These are phyloP conservation scores for Yamadazyma atlantica DNA, from an alignment of 1,139 yeast genomes.

Conservation along the genomic window DNA sequence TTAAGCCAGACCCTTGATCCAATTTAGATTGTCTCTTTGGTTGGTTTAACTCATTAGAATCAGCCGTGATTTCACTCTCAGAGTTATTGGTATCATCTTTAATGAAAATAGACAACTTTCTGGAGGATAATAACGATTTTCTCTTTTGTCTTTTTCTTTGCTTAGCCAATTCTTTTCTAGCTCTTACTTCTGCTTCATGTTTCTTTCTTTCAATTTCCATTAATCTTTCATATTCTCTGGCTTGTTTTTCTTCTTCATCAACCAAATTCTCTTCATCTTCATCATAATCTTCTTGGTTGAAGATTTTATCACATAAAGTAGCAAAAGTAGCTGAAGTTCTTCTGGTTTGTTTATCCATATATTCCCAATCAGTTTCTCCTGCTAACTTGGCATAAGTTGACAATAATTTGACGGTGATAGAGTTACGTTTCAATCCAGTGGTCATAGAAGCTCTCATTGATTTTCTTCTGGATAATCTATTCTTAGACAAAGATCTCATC, in stretches of 20 bases:
- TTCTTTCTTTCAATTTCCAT: conserved; percentile 52
- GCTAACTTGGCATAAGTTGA: conserved; percentile 72
- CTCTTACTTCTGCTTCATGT: conserved; percentile 47
- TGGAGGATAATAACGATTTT: conserved; percentile 41
- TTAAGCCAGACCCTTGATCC: conserved; percentile 18
- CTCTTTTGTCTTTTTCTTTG: conserved; percentile 46
- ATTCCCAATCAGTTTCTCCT: conserved; percentile 67
- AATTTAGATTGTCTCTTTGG: conserved; percentile 40
- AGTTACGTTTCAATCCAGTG: conserved; percentile 58
- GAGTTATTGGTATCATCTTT: conserved; percentile 36
- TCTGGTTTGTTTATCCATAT: conserved; percentile 69
- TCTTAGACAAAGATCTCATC: conserved; percentile 30
- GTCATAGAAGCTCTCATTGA: conserved; percentile 44
- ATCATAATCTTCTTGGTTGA: conserved; percentile 58
- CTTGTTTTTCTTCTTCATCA: conserved; percentile 51
- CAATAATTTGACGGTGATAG: conserved; percentile 66
- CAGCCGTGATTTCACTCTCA: conserved; percentile 28
- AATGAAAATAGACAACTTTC: conserved; percentile 40
- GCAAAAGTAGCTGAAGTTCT: conserved; percentile 80
- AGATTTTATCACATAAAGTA: conserved; percentile 70
- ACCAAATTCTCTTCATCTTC: conserved; percentile 53
- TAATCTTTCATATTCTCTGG: conserved; percentile 47
- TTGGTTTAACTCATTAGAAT: conserved; percentile 27
- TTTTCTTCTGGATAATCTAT: conserved; percentile 37
- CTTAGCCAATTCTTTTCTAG: conserved; percentile 48